Evolutionary conservation across 192 early-diverging fungal genomes (phyloP).

Genomic region (Podochytrium sp.): DNA sequence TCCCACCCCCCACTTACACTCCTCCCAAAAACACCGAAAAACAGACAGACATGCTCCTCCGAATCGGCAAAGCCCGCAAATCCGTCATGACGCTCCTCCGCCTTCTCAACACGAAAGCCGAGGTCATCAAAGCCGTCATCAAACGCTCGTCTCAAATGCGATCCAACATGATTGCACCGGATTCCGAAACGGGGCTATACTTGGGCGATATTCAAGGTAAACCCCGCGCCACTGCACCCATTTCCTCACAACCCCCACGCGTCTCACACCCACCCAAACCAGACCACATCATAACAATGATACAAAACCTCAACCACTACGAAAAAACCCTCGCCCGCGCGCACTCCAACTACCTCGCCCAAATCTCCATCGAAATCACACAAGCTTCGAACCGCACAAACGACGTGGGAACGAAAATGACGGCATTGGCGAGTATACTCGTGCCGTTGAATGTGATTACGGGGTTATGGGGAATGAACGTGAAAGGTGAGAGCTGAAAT

Average conservation of each 20-base stretch:
- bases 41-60: slow-evolving; percentile 70
- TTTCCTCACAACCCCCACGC: too few relatives aligned
- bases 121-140: slow-evolving; percentile 71
- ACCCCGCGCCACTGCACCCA: too few relatives aligned
- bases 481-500: slow-evolving; percentile 11
- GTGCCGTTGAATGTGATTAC: slow-evolving; percentile 89
- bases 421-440: slow-evolving; percentile 83
- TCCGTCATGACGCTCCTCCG: slow-evolving; percentile 69
- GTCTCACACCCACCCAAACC: slow-evolving; percentile 30
- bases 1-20: too few relatives aligned
- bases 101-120: slow-evolving; percentile 65
- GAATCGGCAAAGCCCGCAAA: slow-evolving; percentile 73
- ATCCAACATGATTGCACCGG: slow-evolving; percentile 32
- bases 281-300: slow-evolving; percentile 73
- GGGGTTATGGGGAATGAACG: slow-evolving; percentile 61
- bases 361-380: slow-evolving; percentile 72
- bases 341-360: slow-evolving; percentile 83
- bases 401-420: slow-evolving; percentile 84
- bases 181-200: slow-evolving; percentile 54
- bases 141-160: slow-evolving; percentile 58
- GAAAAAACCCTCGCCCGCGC: slow-evolving; percentile 73
- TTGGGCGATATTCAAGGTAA: slow-evolving; percentile 49
- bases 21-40: neutral
- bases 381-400: slow-evolving; percentile 74
- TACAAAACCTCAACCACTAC: slow-evolving; percentile 66